These are phyloP conservation scores for Chamaecrista fasciculata DNA, from an alignment of 306 rosid species.

Conservation along the genomic window DNA sequence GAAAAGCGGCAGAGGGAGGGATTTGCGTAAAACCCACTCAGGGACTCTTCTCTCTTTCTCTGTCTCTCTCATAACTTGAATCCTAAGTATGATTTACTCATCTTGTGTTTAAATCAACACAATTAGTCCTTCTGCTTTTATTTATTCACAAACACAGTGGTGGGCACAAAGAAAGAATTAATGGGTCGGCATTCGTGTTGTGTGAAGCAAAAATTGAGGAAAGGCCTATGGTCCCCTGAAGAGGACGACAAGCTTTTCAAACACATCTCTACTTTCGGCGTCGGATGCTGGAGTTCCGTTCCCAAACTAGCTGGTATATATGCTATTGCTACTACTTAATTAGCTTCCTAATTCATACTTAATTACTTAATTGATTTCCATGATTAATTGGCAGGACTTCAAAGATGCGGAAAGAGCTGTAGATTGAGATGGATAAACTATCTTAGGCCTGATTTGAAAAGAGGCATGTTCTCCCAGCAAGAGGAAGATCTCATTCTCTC, in stretches of 20 bases:
- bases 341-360: no score
- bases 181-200: conserved; percentile 96
- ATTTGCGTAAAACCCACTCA: conserved; percentile 93
- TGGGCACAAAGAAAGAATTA: no score
- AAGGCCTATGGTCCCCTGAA: conserved; percentile 95
- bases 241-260: conserved; percentile 96
- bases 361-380: no score
- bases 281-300: conserved; percentile 97
- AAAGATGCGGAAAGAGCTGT: conserved; percentile 94
- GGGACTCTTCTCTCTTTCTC: conserved; percentile 23
- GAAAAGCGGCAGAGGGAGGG: conserved; percentile 60
- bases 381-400: conserved; percentile 80
- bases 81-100: conserved; percentile 70
- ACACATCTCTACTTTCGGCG: conserved; percentile 77
- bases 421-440: conserved; percentile 94
- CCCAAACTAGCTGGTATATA: conserved; percentile 93
- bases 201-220: conserved; percentile 73
- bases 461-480: conserved; percentile 87
- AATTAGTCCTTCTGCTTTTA: conserved; percentile 29
- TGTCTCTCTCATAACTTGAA: conserved; percentile 53
- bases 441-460: conserved; percentile 85
- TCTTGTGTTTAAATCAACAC: conserved; percentile 52
- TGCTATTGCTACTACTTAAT: no score
- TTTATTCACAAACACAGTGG: no score
- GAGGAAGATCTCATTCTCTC: conserved; percentile 79